Evolutionary conservation across 441 rosid genomes (phyloP).

Genomic region (Pelargonium australe): DNA sequence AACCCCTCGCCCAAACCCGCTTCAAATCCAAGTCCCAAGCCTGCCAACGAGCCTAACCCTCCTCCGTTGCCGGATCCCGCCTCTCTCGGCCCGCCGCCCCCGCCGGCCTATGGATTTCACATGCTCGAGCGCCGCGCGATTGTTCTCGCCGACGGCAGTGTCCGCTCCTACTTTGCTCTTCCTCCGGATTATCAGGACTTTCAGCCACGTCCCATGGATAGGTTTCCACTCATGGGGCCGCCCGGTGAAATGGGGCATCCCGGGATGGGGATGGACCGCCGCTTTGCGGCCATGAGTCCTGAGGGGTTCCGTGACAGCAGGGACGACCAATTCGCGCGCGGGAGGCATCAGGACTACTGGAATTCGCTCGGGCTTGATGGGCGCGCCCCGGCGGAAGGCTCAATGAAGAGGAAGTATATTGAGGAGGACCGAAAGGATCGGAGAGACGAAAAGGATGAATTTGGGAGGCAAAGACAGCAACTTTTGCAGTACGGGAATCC

Average conservation of each 20-base stretch:
- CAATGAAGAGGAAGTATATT: constrained; percentile 40
- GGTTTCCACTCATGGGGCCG: too few species aligned
- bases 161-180: constrained; percentile 88
- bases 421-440: constrained; percentile 28
- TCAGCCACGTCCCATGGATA: constrained; percentile 32
- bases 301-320: too few species aligned
- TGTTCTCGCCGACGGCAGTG: constrained; percentile 77
- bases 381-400: too few species aligned
- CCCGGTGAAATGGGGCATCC: too few species aligned
- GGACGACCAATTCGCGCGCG: too few species aligned
- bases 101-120: constrained; percentile 81
- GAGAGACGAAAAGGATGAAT: constrained; percentile 33
- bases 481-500: constrained; percentile 36
- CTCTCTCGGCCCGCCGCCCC: constrained; percentile 55
- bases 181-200: constrained; percentile 83
- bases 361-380: too few species aligned
- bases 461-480: constrained; percentile 38
- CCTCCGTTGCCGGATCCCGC: constrained; percentile 46
- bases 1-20: not conserved
- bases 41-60: constrained; percentile 14
- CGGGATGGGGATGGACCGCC: too few species aligned
- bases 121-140: constrained; percentile 92
- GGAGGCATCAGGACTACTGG: too few species aligned
- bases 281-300: too few species aligned
- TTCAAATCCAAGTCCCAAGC: not conserved